Evolutionary conservation across 441 rosid species (phyloP).

Genomic region (Breynia disticha): DNA sequence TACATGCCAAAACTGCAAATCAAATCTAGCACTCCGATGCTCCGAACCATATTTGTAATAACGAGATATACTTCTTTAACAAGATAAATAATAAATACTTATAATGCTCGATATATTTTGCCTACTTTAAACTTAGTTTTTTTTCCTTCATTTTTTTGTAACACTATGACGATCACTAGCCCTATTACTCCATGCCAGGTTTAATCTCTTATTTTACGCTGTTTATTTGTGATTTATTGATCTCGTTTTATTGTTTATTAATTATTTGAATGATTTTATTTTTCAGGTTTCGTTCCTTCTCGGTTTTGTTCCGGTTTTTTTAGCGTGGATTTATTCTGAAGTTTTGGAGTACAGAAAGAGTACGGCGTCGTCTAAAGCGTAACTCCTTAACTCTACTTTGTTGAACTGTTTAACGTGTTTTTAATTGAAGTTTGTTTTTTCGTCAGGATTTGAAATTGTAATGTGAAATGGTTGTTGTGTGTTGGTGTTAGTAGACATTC

Average conservation of each 20-base stretch:
- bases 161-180: slow-evolving; percentile 49
- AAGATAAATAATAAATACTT: too few species aligned
- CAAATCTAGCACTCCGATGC: too few species aligned
- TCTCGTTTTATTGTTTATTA: slow-evolving; percentile 12
- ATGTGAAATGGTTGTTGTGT: slow-evolving; percentile 1
- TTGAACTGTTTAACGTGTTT: not conserved
- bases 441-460: too few species aligned
- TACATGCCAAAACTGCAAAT: too few species aligned
- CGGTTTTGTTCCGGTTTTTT: slow-evolving; percentile 64
- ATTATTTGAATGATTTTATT: not conserved
- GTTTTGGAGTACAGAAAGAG: slow-evolving; percentile 57
- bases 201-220: slow-evolving; percentile 12
- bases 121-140: slow-evolving; percentile 5
- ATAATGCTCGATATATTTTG: slow-evolving; percentile 21
- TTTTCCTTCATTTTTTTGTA: too few species aligned
- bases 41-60: too few species aligned
- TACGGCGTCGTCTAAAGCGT: slow-evolving; percentile 57
- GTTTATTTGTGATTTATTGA: slow-evolving; percentile 3
- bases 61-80: too few species aligned
- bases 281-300: slow-evolving; percentile 76
- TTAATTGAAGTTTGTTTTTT: not conserved
- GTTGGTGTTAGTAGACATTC: slow-evolving; percentile 65
- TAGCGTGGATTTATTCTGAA: slow-evolving; percentile 87
- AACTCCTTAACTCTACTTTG: slow-evolving; percentile 20
- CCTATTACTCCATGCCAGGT: slow-evolving; percentile 82